Conservation (phyloP, 1,284 basidiomycete species). For the Amylostereum chailletii region DNA sequence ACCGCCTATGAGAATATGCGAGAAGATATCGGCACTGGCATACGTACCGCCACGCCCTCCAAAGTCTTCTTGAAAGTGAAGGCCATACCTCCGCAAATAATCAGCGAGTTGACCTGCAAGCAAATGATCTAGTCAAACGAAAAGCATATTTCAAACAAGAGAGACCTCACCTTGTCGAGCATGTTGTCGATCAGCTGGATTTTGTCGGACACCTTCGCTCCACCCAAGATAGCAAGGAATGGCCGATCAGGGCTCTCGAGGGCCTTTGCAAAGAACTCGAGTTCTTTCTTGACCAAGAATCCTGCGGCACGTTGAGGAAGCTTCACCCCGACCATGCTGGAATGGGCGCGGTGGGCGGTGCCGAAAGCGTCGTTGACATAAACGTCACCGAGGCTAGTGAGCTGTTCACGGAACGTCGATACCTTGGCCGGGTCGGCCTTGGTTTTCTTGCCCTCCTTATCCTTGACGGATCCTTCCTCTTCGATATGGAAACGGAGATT, state of each 20-base stretch:
- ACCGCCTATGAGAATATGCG: too few species aligned
- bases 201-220: slow-evolving; percentile 99
- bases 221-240: slow-evolving; percentile 97
- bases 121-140: slow-evolving; percentile 1
- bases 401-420: slow-evolving; percentile 75
- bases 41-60: slow-evolving; percentile 60
- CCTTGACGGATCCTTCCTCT: slow-evolving; percentile 93
- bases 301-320: slow-evolving; percentile 91
- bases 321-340: slow-evolving; percentile 96
- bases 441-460: slow-evolving; percentile 87
- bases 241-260: slow-evolving; percentile 92
- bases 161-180: slow-evolving; percentile 80
- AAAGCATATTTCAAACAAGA: slow-evolving; percentile 3
- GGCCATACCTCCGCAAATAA: slow-evolving; percentile 98
- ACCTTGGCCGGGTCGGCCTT: slow-evolving; percentile 86
- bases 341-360: slow-evolving; percentile 96
- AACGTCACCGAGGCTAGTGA: slow-evolving; percentile 92
- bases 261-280: slow-evolving; percentile 98
- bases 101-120: slow-evolving; percentile 82
- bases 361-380: slow-evolving; percentile 99
- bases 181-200: slow-evolving; percentile 99
- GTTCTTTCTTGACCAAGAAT: slow-evolving; percentile 98
- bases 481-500: slow-evolving; percentile 98
- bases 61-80: slow-evolving; percentile 99
- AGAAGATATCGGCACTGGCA: too few species aligned